Percentiles rank a stretch among this genome's conserved stretches.
Conservation (phyloP, 257 asterid species). For the Solanum chiquidenum region DNA sequence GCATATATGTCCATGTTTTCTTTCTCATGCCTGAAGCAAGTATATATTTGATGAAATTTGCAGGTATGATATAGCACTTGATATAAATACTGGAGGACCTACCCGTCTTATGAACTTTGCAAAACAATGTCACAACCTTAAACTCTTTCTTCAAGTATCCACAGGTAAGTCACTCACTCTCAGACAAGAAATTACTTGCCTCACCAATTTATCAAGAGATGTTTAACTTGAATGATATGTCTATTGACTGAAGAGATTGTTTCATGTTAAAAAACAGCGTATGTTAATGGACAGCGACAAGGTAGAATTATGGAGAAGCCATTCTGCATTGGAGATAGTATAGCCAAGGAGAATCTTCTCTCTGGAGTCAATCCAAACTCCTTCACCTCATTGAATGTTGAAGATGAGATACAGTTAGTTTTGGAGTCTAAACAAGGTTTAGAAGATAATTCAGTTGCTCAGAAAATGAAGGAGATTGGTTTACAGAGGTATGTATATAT, state of each 20-base stretch:
- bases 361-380: conserved; percentile 18
- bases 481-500: conserved; percentile 64
- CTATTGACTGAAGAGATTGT: not conserved
- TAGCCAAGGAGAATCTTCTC: conserved; percentile 38
- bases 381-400: conserved; percentile 43
- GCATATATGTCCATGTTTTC: not conserved
- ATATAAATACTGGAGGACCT: conserved; percentile 78
- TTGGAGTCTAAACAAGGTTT: conserved; percentile 43
- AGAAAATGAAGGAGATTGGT: conserved; percentile 74
- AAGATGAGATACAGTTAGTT: conserved; percentile 73
- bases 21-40: not conserved
- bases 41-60: conserved; percentile 1
- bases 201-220: not conserved
- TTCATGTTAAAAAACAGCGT: conserved; percentile 41
- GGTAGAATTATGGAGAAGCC: conserved; percentile 83
- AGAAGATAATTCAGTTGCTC: conserved; percentile 30
- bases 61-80: conserved; percentile 85
- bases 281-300: conserved; percentile 86
- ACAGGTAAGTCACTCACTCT: conserved; percentile 49
- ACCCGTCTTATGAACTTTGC: conserved; percentile 66
- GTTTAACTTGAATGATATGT: not conserved
- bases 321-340: conserved; percentile 57
- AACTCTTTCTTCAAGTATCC: conserved; percentile 78
- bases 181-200: not conserved
- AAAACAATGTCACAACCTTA: conserved; percentile 55